phyloP scores from a whole-genome alignment of 1,284 basidiomycete species.

The Boletus sp. region DNA sequence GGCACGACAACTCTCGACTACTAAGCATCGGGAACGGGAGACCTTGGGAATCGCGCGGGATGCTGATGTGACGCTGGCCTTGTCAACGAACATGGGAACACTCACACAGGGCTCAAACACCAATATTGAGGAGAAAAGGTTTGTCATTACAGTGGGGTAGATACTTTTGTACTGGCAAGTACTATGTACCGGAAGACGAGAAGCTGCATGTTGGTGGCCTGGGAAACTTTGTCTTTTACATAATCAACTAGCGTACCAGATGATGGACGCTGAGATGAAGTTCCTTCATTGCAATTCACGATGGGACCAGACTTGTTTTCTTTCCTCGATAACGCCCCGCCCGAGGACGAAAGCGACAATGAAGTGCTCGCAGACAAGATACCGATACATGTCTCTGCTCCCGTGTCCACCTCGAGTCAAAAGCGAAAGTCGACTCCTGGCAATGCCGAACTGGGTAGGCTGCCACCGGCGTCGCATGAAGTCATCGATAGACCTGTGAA shows the following conservation, averaged over 20 bases:
- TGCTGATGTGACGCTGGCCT: too few species aligned
- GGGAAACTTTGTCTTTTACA: neutral
- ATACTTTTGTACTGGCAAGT: neutral
- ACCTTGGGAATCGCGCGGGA: too few species aligned
- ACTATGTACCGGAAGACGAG: too few species aligned
- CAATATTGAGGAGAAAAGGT: too few species aligned
- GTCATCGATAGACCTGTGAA: constrained; percentile 21
- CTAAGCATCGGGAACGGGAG: too few species aligned
- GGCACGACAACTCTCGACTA: too few species aligned
- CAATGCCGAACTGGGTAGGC: neutral
- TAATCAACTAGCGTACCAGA: neutral
- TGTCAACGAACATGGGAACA: neutral
- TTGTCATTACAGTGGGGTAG: neutral
- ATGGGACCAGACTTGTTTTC: constrained; percentile 32
- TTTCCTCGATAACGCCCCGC: constrained; percentile 23
- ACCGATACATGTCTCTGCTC: neutral
- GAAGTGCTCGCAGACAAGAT: constrained; percentile 11
- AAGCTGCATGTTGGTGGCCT: neutral
- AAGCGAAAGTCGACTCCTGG: constrained; percentile 26
- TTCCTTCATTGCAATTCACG: neutral
- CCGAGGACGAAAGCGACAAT: constrained; percentile 23
- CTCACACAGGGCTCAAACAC: too few species aligned
- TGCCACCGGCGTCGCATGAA: constrained; percentile 4
- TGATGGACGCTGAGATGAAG: neutral
- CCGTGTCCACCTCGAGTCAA: constrained; percentile 5